Base-by-base conservation (phyloP, 441 rosid genomes). In the Adansonia rubrostipa region DNA sequence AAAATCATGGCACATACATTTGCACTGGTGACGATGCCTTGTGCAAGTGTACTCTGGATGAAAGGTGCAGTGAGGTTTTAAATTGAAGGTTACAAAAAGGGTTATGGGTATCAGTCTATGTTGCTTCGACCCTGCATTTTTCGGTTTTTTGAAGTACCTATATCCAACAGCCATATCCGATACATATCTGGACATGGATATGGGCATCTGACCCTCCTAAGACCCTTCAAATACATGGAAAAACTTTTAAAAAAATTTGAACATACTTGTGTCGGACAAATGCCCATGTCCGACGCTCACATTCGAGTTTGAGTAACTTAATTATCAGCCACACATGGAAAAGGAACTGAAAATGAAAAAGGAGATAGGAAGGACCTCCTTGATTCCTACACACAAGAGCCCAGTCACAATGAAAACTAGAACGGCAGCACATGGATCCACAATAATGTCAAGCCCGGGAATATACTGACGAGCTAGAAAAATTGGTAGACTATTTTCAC, bases 351-450 rank as follows among this genome's bases (percentile, higher is more conserved):
- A 75, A 48, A 4, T 51, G 5, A 4, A 63, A 57, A 58, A 69
- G 20, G 77, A 67, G 40, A 22, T 86, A 15, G 60, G 51, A 71
- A 28, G 47, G 61, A 94, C 99, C 98, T 96, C 99, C 89, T 96
- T 96, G 79, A 96, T 93, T 82, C 99, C 99, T 53, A 88, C 82
- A 56, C 99, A 94, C 88, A 96, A 82, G 61, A 96, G 93, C 82
- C 97, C 98, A 74, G 98, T 91, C 53, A 92, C 98, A 66, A 92
- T 13, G 74, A 92, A 82, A 50, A 94, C 98, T 47, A 96, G 85
- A 82, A 90, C 22, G 67, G 97, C 90, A 82, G 98, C 99, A 86
- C 96, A 93, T 7, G 99, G 99, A 71, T 96, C 99, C 42, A 96
- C 95, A 79, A 88, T 88, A 80, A 96, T 54, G 75, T 88, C 96